Evolutionary conservation across 495 filamentous ascomycete species (phyloP), one percentile per base, ranked within the genome.

Genomic region (Neurospora sp.): DNA sequence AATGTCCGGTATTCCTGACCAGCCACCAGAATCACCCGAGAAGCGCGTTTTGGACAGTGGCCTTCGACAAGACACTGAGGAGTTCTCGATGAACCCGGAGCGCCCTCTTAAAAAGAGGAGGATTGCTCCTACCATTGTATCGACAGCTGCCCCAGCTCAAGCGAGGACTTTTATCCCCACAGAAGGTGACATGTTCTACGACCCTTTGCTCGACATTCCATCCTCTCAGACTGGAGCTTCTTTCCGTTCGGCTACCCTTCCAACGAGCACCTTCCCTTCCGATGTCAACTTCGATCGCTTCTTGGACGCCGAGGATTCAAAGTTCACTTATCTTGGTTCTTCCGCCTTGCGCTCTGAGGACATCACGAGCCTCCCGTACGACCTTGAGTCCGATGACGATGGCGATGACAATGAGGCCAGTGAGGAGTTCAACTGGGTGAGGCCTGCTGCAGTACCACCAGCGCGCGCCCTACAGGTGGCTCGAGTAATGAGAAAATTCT

Each of bases 391-490:
- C 11, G 18, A n/a, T 9, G 69, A 70, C 4, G 61, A 39, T 8
- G 16, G 42, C 12, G 41, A 73, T 10, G 22, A 73, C 16, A 53
- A 73, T n/a, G 68, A 39, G 12, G 53, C 3, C 22, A 61, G 12
- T 16, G 68, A 73, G n/a, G 78, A 81, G n/a, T 77, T 84, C 39
- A 70, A 35, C 22, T 76, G 75, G 40, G 68, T 74, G 37, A 38
- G 71, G 11, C n/a, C 22, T 61, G 69, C 27, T 6, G 69, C 71
- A 1, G 68, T 81, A 37, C 78, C 81, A 1, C 76, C 73, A 39
- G 85, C 85, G 2, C 82, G 81, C 5, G 78, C 81, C 41, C 61
- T 82, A 27, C 87, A 87, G 70, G 79, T 84, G 18, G 73, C 83
- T 22, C 76, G 71, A 22, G 22, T 80, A 4, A 81, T 86, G 76